phyloP scores from a whole-genome alignment of 1,284 basidiomycete genomes.

The Salmacisia buchloeana region DNA sequence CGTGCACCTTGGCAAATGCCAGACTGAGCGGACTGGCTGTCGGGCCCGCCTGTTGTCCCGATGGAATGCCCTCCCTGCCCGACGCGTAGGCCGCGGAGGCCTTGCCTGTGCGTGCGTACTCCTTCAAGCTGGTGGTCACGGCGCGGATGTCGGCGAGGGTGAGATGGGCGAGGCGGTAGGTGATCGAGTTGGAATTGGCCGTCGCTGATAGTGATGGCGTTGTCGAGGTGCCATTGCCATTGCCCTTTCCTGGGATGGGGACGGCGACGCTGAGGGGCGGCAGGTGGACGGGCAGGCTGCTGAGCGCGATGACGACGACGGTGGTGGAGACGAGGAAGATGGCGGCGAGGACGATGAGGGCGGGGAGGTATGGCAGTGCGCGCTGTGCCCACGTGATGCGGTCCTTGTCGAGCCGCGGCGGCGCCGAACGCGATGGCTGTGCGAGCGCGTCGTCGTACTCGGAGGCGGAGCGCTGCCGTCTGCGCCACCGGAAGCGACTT shows the following conservation, averaged over 20 bases:
- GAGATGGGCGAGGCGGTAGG: slow-evolving; percentile 37
- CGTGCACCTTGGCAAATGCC: slow-evolving; percentile 21
- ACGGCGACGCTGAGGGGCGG: slow-evolving; percentile 14
- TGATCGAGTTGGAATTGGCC: background rate
- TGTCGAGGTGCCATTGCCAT: no score
- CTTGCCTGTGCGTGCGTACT: slow-evolving; percentile 22
- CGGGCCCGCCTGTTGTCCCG: slow-evolving; percentile 15
- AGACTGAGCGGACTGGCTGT: background rate
- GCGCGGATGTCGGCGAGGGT: slow-evolving; percentile 45
- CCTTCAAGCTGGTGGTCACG: slow-evolving; percentile 33
- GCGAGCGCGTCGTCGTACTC: slow-evolving; percentile 13
- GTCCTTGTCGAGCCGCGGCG: slow-evolving; percentile 24
- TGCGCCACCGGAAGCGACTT: slow-evolving; percentile 22
- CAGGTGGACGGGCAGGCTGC: slow-evolving; percentile 41
- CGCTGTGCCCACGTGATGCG: slow-evolving; percentile 20
- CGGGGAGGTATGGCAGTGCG: slow-evolving; percentile 32
- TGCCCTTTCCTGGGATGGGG: no score
- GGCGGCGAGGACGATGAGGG: slow-evolving; percentile 28
- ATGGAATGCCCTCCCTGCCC: slow-evolving; percentile 15
- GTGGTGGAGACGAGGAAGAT: slow-evolving; percentile 39
- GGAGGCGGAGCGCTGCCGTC: slow-evolving; percentile 16
- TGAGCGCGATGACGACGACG: slow-evolving; percentile 35
- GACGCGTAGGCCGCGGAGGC: background rate
- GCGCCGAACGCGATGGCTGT: background rate
- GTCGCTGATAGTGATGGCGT: background rate